Percentiles rank a stretch among this genome's conserved stretches.
Conservation (phyloP, 139 green algal genomes). For the Chlorella sp. region DNA sequence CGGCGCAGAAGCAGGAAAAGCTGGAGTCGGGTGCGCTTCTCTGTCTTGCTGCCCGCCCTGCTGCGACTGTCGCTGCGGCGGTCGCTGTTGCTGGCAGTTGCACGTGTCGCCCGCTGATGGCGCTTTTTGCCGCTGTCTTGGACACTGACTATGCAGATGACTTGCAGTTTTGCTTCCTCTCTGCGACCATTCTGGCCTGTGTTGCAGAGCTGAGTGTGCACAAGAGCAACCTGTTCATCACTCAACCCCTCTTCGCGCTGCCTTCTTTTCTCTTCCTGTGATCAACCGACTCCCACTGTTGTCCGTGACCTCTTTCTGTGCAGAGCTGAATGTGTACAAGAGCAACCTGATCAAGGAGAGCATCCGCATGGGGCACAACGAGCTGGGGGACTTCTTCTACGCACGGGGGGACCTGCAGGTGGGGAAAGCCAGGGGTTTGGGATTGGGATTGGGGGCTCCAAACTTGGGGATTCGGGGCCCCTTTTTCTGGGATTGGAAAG, state of each 20-base stretch:
- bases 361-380: slow-evolving; percentile 91
- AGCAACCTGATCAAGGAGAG: slow-evolving; percentile 93
- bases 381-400: slow-evolving; percentile 90
- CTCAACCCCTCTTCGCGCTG: too few species aligned
- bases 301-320: background rate
- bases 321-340: slow-evolving; percentile 77
- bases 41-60: background rate
- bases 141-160: too few species aligned
- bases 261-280: too few species aligned
- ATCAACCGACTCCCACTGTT: too few species aligned
- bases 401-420: slow-evolving; percentile 83
- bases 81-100: background rate
- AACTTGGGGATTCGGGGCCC: background rate
- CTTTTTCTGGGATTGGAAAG: too few species aligned
- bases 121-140: background rate
- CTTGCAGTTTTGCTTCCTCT: too few species aligned
- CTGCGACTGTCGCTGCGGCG: too few species aligned
- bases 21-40: slow-evolving; percentile 64
- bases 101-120: background rate
- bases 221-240: too few species aligned
- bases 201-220: too few species aligned
- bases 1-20: slow-evolving; percentile 55
- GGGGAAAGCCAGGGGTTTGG: background rate
- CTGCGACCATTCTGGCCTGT: background rate
- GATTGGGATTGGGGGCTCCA: background rate